Conservation (phyloP, 805 yeast species). For the Candida wancherniae region DNA sequence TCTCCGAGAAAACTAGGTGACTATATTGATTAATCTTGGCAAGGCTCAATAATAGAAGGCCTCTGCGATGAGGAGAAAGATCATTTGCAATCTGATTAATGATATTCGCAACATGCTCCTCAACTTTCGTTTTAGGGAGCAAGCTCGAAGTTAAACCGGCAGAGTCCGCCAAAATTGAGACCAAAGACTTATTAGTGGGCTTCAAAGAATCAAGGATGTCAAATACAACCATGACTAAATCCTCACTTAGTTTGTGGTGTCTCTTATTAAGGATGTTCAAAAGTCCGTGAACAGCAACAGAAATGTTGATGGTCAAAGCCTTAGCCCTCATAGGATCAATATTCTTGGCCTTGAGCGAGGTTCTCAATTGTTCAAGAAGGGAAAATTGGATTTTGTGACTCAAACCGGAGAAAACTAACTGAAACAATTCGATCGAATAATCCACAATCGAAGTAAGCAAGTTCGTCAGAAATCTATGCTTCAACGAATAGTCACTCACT, state of each 20-base stretch:
- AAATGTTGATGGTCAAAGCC: constrained; percentile 57
- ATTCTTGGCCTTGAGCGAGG: constrained; percentile 38
- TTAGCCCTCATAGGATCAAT: constrained; percentile 29
- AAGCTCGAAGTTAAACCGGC: constrained; percentile 45
- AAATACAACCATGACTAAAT: constrained; percentile 40
- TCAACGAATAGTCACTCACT: constrained; percentile 22
- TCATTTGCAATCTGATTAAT: constrained; percentile 64
- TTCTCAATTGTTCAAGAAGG: constrained; percentile 72
- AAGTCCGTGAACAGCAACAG: constrained; percentile 59
- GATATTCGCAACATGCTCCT: constrained; percentile 23
- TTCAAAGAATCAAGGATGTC: constrained; percentile 48
- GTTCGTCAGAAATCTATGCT: constrained; percentile 22
- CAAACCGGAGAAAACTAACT: constrained; percentile 63
- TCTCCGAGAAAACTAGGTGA: constrained; percentile 31
- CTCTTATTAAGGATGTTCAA: constrained; percentile 22
- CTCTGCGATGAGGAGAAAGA: constrained; percentile 60
- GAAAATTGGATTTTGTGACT: constrained; percentile 81
- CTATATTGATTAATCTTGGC: constrained; percentile 26
- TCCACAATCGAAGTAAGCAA: constrained; percentile 53
- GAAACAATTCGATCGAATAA: constrained; percentile 70
- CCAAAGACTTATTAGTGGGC: constrained; percentile 34
- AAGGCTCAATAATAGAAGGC: constrained; percentile 26
- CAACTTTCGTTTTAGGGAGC: constrained; percentile 18
- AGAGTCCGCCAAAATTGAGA: constrained; percentile 50
- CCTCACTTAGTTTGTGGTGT: constrained; percentile 21